Percentiles rank a stretch among this genome's conserved stretches.
Evolutionary conservation across 2,329 filamentous ascomycete genomes (phyloP).

Genomic region (Tolypocladium ophioglossoides): DNA sequence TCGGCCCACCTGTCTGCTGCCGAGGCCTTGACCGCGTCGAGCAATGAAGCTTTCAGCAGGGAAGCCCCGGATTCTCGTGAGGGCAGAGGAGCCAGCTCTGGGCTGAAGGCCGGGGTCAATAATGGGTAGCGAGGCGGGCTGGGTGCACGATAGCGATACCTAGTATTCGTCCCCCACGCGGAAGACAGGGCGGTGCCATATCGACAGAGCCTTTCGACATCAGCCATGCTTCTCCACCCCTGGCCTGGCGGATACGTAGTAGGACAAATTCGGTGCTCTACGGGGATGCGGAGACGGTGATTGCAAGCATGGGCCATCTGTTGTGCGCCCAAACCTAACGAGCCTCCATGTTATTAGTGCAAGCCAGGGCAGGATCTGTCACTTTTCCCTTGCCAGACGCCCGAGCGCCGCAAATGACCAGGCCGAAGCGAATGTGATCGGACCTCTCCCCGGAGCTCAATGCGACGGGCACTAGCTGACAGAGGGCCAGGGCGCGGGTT

Average conservation of each 20-base stretch:
- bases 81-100: neutral
- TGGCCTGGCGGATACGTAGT: neutral
- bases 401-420: neutral
- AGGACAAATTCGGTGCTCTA: neutral
- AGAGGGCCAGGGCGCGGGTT: neutral
- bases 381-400: neutral
- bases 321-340: neutral
- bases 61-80: neutral
- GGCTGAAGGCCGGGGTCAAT: neutral
- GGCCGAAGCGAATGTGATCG: neutral
- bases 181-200: too few species aligned
- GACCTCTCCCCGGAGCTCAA: neutral
- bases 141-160: too few species aligned
- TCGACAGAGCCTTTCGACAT: too few species aligned
- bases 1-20: neutral
- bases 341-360: neutral
- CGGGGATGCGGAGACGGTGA: too few species aligned
- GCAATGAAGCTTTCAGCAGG: neutral
- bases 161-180: too few species aligned
- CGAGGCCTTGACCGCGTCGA: neutral
- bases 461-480: neutral
- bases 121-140: neutral
- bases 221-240: too few species aligned
- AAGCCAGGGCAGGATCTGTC: neutral
- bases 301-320: too few species aligned